Base-by-base conservation (phyloP, 192 early-diverging fungal species). In the Phycomyces nitens region DNA sequence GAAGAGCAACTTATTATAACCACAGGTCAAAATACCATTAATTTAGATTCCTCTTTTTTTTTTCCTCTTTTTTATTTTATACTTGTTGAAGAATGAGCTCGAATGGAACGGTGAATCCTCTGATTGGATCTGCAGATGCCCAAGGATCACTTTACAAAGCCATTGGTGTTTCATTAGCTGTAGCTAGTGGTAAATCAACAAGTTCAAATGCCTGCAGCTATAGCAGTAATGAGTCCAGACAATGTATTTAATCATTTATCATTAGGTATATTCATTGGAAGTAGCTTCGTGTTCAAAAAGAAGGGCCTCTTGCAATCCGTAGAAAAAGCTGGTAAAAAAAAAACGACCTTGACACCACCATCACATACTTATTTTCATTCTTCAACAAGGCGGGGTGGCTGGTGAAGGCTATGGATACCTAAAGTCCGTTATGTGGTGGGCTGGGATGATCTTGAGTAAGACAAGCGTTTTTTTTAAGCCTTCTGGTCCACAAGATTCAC, bases 231-330 rank as follows among this genome's bases (percentile, higher is more conserved):
- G 41, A 56, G 4, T n/a, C n/a, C 38, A 39, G 56, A 41, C 8
- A 40, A 21, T 15, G n/a, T 21, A 23, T 59, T 23, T 22, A 15
- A 21, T 43, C 78, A 43, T 23, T 26, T 21, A 47, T 27, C 53
- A 88, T 85, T n/a, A 73, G 89, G 92, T 51, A 54, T 88, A 26
- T 88, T 97, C 62, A 98, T 97, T 70, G 96, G 94, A 16, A 87
- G 87, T 24, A 94, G 91, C 65, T 96, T 96, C 77, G 89, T 99
- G 34, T 81, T 99, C 63, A 96, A 95, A 68, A 99, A 99, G 76
- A 94, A 92, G 62, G 97, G 94, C 12, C 79, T 99, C 18, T 76
- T 95, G 60, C 89, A 94, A 62, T 84, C 88, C 5, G 81, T 80
- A 22, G 83, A 83, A 49, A 72, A 79, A 55, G 80, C 81, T 55